Conservation (phyloP, 2,329 filamentous ascomycete genomes). For the Neonectria punicea region DNA sequence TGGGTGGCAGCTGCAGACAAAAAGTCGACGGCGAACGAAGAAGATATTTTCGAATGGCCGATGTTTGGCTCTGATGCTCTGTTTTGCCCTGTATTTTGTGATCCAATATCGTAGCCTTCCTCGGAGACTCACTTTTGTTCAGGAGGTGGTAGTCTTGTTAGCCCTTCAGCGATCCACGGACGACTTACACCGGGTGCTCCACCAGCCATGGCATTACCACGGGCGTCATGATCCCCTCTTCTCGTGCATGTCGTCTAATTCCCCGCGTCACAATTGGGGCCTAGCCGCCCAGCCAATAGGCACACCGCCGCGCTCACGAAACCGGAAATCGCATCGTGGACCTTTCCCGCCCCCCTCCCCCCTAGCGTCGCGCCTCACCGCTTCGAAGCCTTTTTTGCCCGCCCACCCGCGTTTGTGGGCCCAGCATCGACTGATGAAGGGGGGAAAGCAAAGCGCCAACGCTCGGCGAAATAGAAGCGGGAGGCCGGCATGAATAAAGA, state of each 20-base stretch:
- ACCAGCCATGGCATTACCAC: background rate
- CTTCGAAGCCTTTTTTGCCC: conserved; percentile 12
- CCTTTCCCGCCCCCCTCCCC: conserved; percentile 13
- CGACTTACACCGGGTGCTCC: background rate
- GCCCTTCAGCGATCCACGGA: background rate
- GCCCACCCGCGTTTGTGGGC: conserved; percentile 11
- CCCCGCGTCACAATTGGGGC: conserved; percentile 21
- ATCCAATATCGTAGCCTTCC: background rate
- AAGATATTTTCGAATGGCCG: conserved; percentile 14
- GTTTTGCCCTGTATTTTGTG: background rate
- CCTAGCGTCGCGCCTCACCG: conserved; percentile 19
- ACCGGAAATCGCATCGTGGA: conserved; percentile 33
- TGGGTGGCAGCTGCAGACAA: conserved; percentile 4
- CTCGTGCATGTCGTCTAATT: conserved; percentile 31
- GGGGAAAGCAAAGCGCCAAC: background rate
- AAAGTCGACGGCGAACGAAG: conserved; percentile 11
- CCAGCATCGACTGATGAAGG: conserved; percentile 12
- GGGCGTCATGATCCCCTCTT: background rate
- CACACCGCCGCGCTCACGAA: conserved; percentile 27
- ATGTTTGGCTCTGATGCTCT: conserved; percentile 2
- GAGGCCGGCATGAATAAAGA: background rate
- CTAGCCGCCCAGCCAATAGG: conserved; percentile 30
- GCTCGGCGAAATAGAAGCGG: background rate
- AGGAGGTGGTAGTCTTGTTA: background rate
- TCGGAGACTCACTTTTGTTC: background rate